These are phyloP conservation scores for Wolfiporia cocos DNA, from an alignment of 1,284 basidiomycete species.

Conservation along the genomic window DNA sequence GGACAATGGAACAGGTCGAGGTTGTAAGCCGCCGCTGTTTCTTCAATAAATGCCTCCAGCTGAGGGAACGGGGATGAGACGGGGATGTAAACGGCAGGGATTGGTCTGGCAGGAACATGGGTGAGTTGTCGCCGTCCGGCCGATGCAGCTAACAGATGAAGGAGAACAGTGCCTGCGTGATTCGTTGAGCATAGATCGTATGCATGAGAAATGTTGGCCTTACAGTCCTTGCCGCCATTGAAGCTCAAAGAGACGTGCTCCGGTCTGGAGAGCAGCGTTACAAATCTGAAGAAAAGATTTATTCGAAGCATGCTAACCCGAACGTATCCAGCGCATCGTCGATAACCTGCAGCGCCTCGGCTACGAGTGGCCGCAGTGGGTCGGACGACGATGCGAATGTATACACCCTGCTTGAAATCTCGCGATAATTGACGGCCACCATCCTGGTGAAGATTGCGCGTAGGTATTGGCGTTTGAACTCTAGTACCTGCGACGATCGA, in stretches of 20 bases:
- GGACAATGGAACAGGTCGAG: slow-evolving; percentile 71
- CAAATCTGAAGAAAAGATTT: slow-evolving; percentile 2
- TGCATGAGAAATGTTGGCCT: slow-evolving; percentile 21
- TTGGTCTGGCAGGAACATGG: slow-evolving; percentile 48
- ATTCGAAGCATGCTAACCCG: slow-evolving; percentile 50
- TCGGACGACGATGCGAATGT: slow-evolving; percentile 45
- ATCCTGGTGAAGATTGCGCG: too few relatives aligned
- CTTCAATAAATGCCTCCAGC: slow-evolving; percentile 81
- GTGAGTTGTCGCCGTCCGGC: slow-evolving; percentile 39
- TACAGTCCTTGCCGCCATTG: slow-evolving; percentile 98
- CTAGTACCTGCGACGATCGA: too few relatives aligned
- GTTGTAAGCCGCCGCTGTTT: slow-evolving; percentile 62
- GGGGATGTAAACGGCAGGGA: slow-evolving; percentile 85
- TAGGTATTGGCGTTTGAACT: too few relatives aligned
- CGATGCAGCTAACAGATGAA: slow-evolving; percentile 83
- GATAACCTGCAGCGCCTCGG: slow-evolving; percentile 75
- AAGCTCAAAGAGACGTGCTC: slow-evolving; percentile 82
- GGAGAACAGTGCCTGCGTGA: slow-evolving; percentile 79
- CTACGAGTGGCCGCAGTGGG: slow-evolving; percentile 56
- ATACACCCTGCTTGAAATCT: slow-evolving; percentile 53
- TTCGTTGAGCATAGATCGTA: not conserved
- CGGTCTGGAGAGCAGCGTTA: slow-evolving; percentile 38
- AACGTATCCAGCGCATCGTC: slow-evolving; percentile 68
- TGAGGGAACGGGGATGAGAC: slow-evolving; percentile 82
- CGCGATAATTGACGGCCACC: slow-evolving; percentile 14